Base-by-base conservation (phyloP, 1,139 yeast species). In the Sugiyamaella castrensis region DNA sequence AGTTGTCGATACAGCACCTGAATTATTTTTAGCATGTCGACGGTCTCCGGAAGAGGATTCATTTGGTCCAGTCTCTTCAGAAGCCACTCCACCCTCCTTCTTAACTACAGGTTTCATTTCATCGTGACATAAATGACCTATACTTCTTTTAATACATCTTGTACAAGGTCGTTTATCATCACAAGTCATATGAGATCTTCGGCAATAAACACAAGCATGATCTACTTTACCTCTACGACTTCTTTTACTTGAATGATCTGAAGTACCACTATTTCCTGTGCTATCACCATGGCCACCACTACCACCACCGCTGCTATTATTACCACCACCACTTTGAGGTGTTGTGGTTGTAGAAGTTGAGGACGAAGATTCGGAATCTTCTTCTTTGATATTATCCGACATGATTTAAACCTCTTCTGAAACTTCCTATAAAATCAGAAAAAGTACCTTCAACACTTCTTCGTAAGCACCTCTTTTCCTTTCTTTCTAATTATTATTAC, bases 101-200 rank as follows among this genome's bases (percentile, higher is more conserved):
- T 41, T 38, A 38, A 49, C 49, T 24, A 49, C n/a, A 8, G 58
- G 56, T 41, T 57, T 58, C 11, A 84, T 83, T 61, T 86, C 95
- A 61, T 87, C 96, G 55, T 83, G 87, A 62, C 98, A 91, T 37
- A 91, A 68, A 67, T 89, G 96, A 7, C 94, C 94, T 40, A 91
- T 91, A 37, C 87, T 88, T 56, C 98, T 73, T 65, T 87, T 87
- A 16, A 89, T 76, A 68, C 98, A 91, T 46, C 97, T 72, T 47
- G 82, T 79, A 65, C 98, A 91, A 1, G 98, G 98, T 51, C 97
- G 73, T 11, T 80, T 56, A 39, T 59, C 57, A 47, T 89, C 96
- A 69, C 98, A 91, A 30, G 89, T 87, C 94, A 91, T 88, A 66
- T 91, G 98, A 1, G 96, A 87, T 42, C 98, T 73, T 43, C 97